Evolutionary conservation across 768 basidiomycete species (phyloP), one percentile per base, ranked within the genome.

Genomic region (Boletus insuetus): DNA sequence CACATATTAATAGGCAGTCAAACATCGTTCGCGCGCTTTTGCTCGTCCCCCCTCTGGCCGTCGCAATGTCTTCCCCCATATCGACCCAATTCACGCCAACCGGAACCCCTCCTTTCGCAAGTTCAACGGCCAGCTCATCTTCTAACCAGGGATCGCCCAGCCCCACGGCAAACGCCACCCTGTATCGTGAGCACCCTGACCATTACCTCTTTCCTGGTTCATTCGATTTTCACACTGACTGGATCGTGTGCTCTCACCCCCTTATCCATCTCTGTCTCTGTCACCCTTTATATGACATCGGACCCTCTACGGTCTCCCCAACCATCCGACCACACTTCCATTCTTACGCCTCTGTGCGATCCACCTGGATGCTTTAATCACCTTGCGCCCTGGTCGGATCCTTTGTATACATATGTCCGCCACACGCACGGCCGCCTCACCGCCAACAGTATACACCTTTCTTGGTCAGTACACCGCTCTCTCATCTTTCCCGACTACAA

Each of bases 391-490:
- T 56, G 4, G 9, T 22, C 31, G 32, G 24, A 5, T 35, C 29
- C 41, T 20, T 32, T 44, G 35, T 49, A 6, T 10, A n/a, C 41
- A 43, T 49, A 45, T 49, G 50, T 16, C 48, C 22, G 17, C 58
- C 42, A 39, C 55, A 22, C 48, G 17, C 45, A 31, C 38, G 22
- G 34, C 9, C n/a, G 8, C 49, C 19, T 46, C 60, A 1, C 49
- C 58, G 0, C 42, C 48, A 16, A 54, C 61, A 70, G 69, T 70
- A 17, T 70, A 70, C 54, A 70, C 69, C 46, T 70, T 70, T 56
- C 66, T 70, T 19, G 69, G 69, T 72, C 51, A 45, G 69, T 47
- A n/a, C 24, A 41, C 49, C 16, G 6, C 38, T 12, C 26, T 29
- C 39, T n/a, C 3, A 44, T 32, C 26, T 24, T 5, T 26, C 41